phyloP scores from a whole-genome alignment of 768 basidiomycete genomes.

The Auricularia sp. region DNA sequence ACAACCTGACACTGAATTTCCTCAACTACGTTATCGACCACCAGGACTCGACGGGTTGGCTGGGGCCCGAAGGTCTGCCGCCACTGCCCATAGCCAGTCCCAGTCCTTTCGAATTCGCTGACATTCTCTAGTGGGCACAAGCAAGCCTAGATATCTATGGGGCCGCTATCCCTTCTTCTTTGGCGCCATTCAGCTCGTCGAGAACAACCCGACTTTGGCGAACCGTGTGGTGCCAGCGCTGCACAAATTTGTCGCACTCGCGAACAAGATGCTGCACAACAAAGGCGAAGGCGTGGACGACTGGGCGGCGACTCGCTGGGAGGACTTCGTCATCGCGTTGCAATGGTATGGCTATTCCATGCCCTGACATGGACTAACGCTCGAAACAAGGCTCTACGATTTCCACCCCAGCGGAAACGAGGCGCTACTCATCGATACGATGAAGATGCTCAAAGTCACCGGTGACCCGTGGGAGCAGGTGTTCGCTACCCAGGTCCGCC shows the following conservation, averaged over 20 bases:
- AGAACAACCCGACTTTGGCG: conserved; percentile 33
- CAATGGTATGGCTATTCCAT: conserved; percentile 33
- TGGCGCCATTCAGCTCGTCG: conserved; percentile 48
- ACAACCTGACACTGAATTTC: background rate
- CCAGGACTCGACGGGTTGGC: conserved; percentile 45
- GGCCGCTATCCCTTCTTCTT: conserved; percentile 51
- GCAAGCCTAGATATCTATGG: conserved; percentile 44
- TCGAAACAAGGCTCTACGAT: conserved; percentile 37
- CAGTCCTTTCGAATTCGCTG: too few relatives aligned
- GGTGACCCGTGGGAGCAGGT: conserved; percentile 49
- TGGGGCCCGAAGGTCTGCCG: conserved; percentile 40
- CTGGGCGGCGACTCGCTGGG: conserved; percentile 47
- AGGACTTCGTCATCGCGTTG: conserved; percentile 44
- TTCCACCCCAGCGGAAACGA: conserved; percentile 39
- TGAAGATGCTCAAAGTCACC: conserved; percentile 39
- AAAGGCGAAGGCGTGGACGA: conserved; percentile 41
- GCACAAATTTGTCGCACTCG: conserved; percentile 42
- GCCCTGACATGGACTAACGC: too few relatives aligned
- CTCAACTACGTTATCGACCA: conserved; percentile 34
- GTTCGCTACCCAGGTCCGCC: conserved; percentile 31
- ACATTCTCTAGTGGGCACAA: conserved; percentile 18
- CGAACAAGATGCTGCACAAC: conserved; percentile 42
- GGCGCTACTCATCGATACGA: conserved; percentile 40
- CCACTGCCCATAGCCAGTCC: background rate
- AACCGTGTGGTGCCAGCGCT: conserved; percentile 37